Evolutionary conservation across 495 filamentous ascomycete species (phyloP), one percentile per base, ranked within the genome.

Genomic region (Neurospora sp.): DNA sequence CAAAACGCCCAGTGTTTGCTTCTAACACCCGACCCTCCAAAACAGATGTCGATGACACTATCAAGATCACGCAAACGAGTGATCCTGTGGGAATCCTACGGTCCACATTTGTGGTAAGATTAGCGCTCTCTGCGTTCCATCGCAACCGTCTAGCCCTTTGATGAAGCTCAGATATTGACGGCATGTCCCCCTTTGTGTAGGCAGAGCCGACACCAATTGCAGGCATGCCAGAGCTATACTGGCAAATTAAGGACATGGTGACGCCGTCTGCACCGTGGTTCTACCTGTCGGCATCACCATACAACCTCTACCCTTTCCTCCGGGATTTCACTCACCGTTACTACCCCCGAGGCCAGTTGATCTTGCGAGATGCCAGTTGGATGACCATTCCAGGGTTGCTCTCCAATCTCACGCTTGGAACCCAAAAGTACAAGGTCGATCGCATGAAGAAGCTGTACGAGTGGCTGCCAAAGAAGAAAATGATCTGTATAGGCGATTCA

Each of bases 281-380:
- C 82, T 98, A 98, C 82, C 88, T 98, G 70, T 96, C 93, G 5
- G 95, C 95, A 2, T 97, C 93, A 3, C 95, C 95, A 1, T 97
- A 98, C 84, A 97, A 97, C 75, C 88, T 98, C 4, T 97, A 97
- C 80, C 90, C 92, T 3, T 96, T 97, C 83, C 88, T 98, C n/a
- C 88, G 85, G 73, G 76, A 83, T 0, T 93, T 98, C 85, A 82
- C 93, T 0, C 82, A 90, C 71, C 76, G 84, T 18, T 80, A 93
- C 80, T 98, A 91, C 79, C 90, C 88, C 0, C 88, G 86, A 1
- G 95, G 95, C 27, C 93, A 93, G 38, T 83, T 97, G 72, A 87
- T 97, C 20, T 88, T 98, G 20, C 91, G 95, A 41, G 93, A 97
- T 73, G 89, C 92, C 35, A 91, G 88, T n/a, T 96, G 92, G 93